Conservation (phyloP, 805 yeast species). For the Kodamaea lidongshanica region DNA sequence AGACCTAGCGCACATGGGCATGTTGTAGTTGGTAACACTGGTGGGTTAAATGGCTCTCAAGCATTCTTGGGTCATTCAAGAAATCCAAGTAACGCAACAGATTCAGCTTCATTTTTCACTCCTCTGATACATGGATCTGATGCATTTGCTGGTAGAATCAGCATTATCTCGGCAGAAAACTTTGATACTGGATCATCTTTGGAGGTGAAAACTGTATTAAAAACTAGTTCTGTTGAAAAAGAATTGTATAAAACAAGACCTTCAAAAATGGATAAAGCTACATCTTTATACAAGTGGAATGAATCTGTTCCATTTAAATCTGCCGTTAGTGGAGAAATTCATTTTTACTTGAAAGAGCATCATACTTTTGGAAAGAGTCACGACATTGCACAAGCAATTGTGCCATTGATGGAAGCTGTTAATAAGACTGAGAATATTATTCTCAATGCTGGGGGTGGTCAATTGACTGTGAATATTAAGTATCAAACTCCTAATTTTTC, state of each 20-base stretch:
- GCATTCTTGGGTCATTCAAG: conserved; percentile 14
- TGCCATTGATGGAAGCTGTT: conserved; percentile 46
- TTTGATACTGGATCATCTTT: conserved; percentile 27
- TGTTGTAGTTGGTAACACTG: conserved; percentile 3
- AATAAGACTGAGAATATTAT: conserved; percentile 40
- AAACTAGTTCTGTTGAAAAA: conserved; percentile 42
- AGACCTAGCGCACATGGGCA: conserved; percentile 21
- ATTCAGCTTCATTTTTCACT: conserved; percentile 30
- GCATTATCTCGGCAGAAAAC: conserved; percentile 44
- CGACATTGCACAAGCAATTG: conserved; percentile 54
- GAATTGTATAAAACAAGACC: conserved; percentile 62
- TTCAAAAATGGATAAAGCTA: conserved; percentile 39
- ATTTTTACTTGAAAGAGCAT: conserved; percentile 57
- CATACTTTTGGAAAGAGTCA: conserved; percentile 69
- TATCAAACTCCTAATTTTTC: too few species aligned
- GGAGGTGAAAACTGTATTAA: conserved; percentile 51
- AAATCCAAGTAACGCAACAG: conserved; percentile 22
- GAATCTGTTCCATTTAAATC: conserved; percentile 68
- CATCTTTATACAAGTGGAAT: conserved; percentile 47
- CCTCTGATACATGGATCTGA: conserved; percentile 27
- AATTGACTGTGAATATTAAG: conserved; percentile 35
- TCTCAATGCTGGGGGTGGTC: conserved; percentile 33
- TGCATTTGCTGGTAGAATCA: conserved; percentile 49
- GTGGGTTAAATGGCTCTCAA: conserved; percentile 3
- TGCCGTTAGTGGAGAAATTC: conserved; percentile 50